These are phyloP conservation scores for Leucoagaricus sp. DNA, from an alignment of 1,284 basidiomycete species.

Conservation along the genomic window DNA sequence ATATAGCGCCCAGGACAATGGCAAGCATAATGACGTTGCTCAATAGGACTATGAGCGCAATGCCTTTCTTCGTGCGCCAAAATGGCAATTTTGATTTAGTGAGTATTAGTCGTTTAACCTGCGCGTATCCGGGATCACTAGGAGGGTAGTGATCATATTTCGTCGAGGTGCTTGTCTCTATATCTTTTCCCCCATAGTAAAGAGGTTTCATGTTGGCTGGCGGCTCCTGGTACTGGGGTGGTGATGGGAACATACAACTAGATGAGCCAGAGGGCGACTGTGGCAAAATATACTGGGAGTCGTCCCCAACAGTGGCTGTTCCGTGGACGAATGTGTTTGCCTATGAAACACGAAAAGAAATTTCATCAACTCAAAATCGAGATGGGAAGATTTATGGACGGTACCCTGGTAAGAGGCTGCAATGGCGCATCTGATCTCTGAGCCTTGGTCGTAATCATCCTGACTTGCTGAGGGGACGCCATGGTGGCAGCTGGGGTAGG, in stretches of 20 bases:
- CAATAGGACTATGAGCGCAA: not conserved
- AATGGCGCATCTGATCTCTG: not conserved
- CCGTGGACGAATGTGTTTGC: no score
- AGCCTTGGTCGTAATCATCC: not conserved
- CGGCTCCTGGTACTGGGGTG: not conserved
- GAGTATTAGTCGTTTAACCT: no score
- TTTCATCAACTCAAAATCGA: not conserved
- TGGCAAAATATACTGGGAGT: not conserved
- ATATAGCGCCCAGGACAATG: not conserved
- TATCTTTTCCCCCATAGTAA: not conserved
- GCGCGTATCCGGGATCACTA: not conserved
- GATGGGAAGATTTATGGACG: not conserved
- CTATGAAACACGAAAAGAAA: no score
- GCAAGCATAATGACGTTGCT: not conserved
- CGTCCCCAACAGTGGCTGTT: no score
- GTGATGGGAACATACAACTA: not conserved
- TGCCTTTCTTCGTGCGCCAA: not conserved
- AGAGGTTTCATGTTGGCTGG: not conserved
- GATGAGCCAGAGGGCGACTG: not conserved
- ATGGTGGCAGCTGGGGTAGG: not conserved
- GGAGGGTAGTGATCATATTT: not conserved
- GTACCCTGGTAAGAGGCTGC: not conserved
- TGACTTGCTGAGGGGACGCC: not conserved
- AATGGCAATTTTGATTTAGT: not conserved
- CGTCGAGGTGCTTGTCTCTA: not conserved